Percentiles rank a stretch among this genome's conserved stretches.
phyloP scores from a whole-genome alignment of 2,329 filamentous ascomycete species.

The Fusarium drepaniforme region DNA sequence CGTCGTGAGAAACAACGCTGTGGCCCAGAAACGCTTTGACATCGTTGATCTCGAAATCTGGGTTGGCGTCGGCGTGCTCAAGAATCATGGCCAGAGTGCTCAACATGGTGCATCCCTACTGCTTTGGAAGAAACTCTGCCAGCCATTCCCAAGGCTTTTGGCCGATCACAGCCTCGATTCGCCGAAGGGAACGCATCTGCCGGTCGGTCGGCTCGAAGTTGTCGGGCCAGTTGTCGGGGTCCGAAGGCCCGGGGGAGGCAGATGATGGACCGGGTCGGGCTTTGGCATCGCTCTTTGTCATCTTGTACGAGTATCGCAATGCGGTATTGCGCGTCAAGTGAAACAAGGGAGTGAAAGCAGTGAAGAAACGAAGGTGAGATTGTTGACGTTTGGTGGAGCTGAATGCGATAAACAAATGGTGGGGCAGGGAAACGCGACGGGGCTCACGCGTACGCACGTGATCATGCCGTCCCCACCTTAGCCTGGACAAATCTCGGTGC shows the following conservation, averaged over 20 bases:
- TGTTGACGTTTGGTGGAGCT: background rate
- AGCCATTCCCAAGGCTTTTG: conserved; percentile 22
- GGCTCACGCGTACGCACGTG: background rate
- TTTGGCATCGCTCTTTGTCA: background rate
- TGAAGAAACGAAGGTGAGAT: background rate
- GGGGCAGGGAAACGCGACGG: background rate
- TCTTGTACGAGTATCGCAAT: background rate
- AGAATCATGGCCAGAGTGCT: conserved; percentile 1
- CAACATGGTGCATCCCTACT: conserved; percentile 8
- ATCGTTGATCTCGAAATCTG: background rate
- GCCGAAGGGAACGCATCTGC: background rate
- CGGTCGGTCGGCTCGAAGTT: background rate
- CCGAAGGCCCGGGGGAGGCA: background rate
- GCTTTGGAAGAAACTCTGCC: background rate
- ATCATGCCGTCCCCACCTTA: background rate
- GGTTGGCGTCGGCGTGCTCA: conserved; percentile 1
- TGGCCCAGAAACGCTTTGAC: background rate
- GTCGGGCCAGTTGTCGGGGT: background rate
- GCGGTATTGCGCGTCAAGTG: background rate
- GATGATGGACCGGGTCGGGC: background rate
- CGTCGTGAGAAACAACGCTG: background rate
- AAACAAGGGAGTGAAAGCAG: background rate
- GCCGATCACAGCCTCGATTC: background rate
- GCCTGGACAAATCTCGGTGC: background rate
- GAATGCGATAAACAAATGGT: background rate